Evolutionary conservation across 176 grass and related monocot species (phyloP), one percentile per base, ranked within the genome.

Genomic region (Phoenix roebelenii): DNA sequence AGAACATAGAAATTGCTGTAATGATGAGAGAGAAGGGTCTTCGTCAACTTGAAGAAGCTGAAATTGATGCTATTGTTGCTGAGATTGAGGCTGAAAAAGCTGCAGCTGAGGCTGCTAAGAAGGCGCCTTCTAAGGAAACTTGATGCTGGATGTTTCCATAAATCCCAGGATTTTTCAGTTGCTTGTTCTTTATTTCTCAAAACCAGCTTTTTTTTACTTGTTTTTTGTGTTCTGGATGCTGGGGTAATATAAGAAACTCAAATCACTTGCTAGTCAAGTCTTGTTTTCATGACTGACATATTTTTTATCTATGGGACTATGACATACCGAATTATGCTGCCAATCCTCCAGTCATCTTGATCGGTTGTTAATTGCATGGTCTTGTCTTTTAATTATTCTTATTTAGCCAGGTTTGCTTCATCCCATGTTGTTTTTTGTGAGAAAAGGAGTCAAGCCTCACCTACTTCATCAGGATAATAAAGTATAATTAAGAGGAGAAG

Each of bases 81-180:
- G 87, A 85, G 66, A 83, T 91, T 19, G 87, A 91, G 73, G 87
- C 73, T 25, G 84, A 97, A 72, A 88, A 97, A 73, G 83, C 87
- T 29, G 87, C 93, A 35, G 93, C 87, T 1, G 93, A 82, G 60
- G 81, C 87, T 77, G 79, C 81, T 29, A 91, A 85, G 84, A 85
- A 91, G 57, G 78, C 74, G 50, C 74, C 63, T 55, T 51, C 39
- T 0, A 81, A 72, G 68, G 81, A 83, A 24, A 63, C 68, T n/a
- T 96, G 64, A 75, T 61, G 25, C 20, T 22, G 22, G 39, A 16
- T 55, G 56, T 24, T 64, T 55, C 5, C 60, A 16, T 50, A 68
- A 10, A 3, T 62, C 64, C 9, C 15, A 20, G 55, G 51, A 51
- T 22, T 24, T 35, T 1, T 44, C 10, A 14, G 35, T 44, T 44